Base-by-base conservation (phyloP, 2,329 filamentous ascomycete species). In the Thermothelomyces thermophilus region DNA sequence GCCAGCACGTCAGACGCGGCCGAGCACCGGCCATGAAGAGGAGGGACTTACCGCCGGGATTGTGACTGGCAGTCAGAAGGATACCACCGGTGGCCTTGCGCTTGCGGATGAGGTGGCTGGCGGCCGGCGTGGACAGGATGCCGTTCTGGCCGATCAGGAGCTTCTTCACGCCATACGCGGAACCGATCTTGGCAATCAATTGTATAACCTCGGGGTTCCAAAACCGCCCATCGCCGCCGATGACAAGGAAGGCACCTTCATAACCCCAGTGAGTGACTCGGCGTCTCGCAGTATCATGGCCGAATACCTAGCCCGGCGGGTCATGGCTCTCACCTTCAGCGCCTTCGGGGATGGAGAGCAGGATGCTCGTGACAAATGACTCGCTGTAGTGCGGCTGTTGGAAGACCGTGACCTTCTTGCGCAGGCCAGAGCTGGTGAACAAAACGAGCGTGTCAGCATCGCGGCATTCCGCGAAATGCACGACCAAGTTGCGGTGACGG, bases 391-490 rank as follows among this genome's bases (percentile, higher is more conserved):
- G 81, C 53, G 84, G 77, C 72, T 96, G 78, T 71, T 98, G 89
- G 78, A 98, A 98, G 68, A 95, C 87, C 65, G 88, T 90, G 74
- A 97, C 93, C 82, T 95, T 97, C 75, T 98, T 98, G 58, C 93
- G 90, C 70, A 98, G 89, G 70, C 93, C 93, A 60, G 93, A 98
- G 61, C 91, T 97, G 64, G 17, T 50, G 33, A 41, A 17, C 13
- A 36, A 14, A n/a, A 4, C 3, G 16, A 13, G 22, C 9, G 9
- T 16, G 39, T 54, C 22, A 54, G 49, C 33, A 11, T 22, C 19
- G 17, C 19, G 50, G 26, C 14, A 36, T 33, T 31, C 41, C 16
- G 19, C 4, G 11, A 10, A 19, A n/a, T n/a, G n/a, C n/a, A n/a
- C 10, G 24, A 16, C 11, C 13, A 24, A 13, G 14, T 5, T n/a